Evolutionary conservation across 2,329 filamentous ascomycete genomes (phyloP), one percentile per base, ranked within the genome.

Genomic region (Fragosphaeria purpurea): DNA sequence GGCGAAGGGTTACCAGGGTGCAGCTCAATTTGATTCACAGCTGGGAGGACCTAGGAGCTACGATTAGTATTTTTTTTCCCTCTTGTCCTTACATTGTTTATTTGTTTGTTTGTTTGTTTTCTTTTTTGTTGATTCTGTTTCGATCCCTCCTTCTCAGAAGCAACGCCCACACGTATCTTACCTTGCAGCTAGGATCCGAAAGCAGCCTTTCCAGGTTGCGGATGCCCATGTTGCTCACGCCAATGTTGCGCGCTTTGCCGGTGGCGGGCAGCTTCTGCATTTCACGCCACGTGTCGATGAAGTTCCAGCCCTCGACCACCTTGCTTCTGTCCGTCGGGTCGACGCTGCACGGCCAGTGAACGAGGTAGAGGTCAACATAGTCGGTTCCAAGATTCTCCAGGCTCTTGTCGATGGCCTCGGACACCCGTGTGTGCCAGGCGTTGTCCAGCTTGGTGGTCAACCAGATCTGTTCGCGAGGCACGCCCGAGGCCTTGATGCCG

Each of bases 1-100:
- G 83, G 83, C n/a, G 83, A 88, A 2, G 86, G 85, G 73, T 86
- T 83, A 72, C 85, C 85, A 38, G 86, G 86, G 70, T 90, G 86
- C 30, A 89, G 75, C 69, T 90, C 86, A 64, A 88, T 79, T 69
- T 93, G 86, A 76, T 91, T 90, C 57, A 88, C 86, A 13, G 85
- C 83, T 11, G 78, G 78, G 47, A 74, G 66, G 55, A 76, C 67
- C 74, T 79, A 30, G 13, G 11, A 40, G 35, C 35, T 7, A 7
- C 35, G 11, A 3, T 11, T 11, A 7, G 11, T 37, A 37, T 37
- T 37, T 7, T 37, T 11, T 37, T 37, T 7, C 4, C 35, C 7
- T 37, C 35, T 37, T 37, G 11, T 37, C 8, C 33, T 22, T 22
- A 22, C 22, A 22, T 22, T 22, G 22, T 22, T 22, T 22, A 22